Base-by-base conservation (phyloP, 139 green algal genomes). In the Tetraselmis striata region DNA sequence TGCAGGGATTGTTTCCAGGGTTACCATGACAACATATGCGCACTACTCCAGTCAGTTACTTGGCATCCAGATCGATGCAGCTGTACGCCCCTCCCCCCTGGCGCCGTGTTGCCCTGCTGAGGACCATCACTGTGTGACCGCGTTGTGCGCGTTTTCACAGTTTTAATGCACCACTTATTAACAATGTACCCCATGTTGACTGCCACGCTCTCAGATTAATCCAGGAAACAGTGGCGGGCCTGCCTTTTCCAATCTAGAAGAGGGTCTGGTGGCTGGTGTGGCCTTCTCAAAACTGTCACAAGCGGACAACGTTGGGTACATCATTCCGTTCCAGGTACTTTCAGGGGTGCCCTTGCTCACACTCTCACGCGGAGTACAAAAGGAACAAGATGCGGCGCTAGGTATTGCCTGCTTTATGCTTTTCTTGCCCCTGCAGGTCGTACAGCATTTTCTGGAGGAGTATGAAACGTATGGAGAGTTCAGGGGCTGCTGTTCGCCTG, bases 301-400 rank as follows among this genome's bases (percentile, higher is more conserved):
- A 29, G 92, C 92, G 1, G 92, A 95, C 88, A 95, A 95, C 84
- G 92, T 95, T 2, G 92, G 92, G 1, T 96, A 95, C 81, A 91
- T 96, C 83, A 96, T 96, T 26, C 92, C 92, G 0, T 88, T n/a
- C n/a, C n/a, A n/a, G n/a, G n/a, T n/a, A n/a, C n/a, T n/a, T n/a
- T n/a, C n/a, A n/a, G n/a, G n/a, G n/a, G n/a, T n/a, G n/a, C n/a
- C n/a, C n/a, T n/a, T n/a, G n/a, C n/a, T n/a, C n/a, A n/a, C n/a
- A n/a, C n/a, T n/a, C n/a, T n/a, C n/a, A n/a, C n/a, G n/a, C n/a
- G n/a, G n/a, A n/a, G n/a, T n/a, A n/a, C n/a, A n/a, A n/a, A n/a
- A n/a, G n/a, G n/a, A n/a, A n/a, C n/a, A n/a, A n/a, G n/a, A n/a
- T n/a, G n/a, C n/a, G n/a, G n/a, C n/a, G n/a, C n/a, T n/a, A n/a